Evolutionary conservation across 2,329 filamentous ascomycete genomes (phyloP).

Genomic region (Aspergillus nomiae): DNA sequence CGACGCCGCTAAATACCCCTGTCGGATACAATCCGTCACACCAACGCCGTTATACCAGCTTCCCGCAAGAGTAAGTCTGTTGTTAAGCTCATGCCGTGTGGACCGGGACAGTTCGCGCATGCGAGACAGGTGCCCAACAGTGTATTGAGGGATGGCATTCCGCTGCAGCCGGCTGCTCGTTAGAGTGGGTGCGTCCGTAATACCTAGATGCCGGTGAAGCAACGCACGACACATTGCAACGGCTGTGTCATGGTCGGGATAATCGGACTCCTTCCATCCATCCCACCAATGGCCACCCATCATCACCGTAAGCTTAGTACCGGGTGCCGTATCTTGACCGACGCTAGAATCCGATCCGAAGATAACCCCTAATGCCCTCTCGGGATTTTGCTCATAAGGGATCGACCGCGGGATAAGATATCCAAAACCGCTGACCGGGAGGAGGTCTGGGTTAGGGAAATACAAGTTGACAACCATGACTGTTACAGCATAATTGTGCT

Average conservation of each 20-base stretch:
- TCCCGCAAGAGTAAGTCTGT: slow-evolving; percentile 65
- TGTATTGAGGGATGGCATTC: slow-evolving; percentile 89
- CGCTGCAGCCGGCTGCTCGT: slow-evolving; percentile 62
- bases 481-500: slow-evolving; percentile 66
- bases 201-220: slow-evolving; percentile 72
- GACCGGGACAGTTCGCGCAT: slow-evolving; percentile 61
- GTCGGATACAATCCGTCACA: slow-evolving; percentile 58
- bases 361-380: slow-evolving; percentile 84
- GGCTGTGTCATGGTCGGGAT: slow-evolving; percentile 67
- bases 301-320: slow-evolving; percentile 92
- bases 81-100: slow-evolving; percentile 59
- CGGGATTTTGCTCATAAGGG: slow-evolving; percentile 72
- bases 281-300: slow-evolving; percentile 93
- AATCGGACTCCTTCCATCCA: slow-evolving; percentile 53
- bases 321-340: slow-evolving; percentile 59
- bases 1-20: slow-evolving; percentile 56
- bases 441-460: slow-evolving; percentile 67
- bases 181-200: slow-evolving; percentile 64
- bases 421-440: slow-evolving; percentile 75
- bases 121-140: slow-evolving; percentile 70
- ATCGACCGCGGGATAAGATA: slow-evolving; percentile 84
- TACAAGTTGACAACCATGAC: slow-evolving; percentile 94
- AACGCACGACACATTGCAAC: slow-evolving; percentile 69
- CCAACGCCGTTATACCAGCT: slow-evolving; percentile 55
- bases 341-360: slow-evolving; percentile 76